Conservation (phyloP, 768 basidiomycete species). For the Agrocybe chaxingu region DNA sequence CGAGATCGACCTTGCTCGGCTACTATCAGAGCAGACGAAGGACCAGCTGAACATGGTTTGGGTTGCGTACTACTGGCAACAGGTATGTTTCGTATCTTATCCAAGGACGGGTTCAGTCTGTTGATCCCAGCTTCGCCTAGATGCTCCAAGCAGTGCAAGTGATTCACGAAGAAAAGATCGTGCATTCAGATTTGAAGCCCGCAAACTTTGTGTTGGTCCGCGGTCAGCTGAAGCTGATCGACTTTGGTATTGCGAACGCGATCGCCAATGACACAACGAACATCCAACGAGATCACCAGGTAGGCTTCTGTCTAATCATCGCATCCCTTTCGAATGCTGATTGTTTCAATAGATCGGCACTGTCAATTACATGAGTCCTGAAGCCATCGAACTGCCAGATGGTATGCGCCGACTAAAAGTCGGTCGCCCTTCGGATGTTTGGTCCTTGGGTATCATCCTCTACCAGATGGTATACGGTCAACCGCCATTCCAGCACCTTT, state of each 20-base stretch:
- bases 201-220: conserved; percentile 97
- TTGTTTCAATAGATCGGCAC: conserved; percentile 72
- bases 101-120: neutral
- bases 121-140: conserved; percentile 35
- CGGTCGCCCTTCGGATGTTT: conserved; percentile 93
- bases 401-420: conserved; percentile 91
- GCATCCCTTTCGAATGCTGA: neutral
- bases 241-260: conserved; percentile 99
- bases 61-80: conserved; percentile 95
- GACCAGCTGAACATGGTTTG: conserved; percentile 90
- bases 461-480: conserved; percentile 98
- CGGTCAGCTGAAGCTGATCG: conserved; percentile 94
- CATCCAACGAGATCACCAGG: conserved; percentile 95
- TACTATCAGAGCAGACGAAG: conserved; percentile 82
- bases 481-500: conserved; percentile 86
- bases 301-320: conserved; percentile 23
- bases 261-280: conserved; percentile 99
- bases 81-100: conserved; percentile 48
- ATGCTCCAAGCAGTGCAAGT: conserved; percentile 99
- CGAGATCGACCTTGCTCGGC: conserved; percentile 84
- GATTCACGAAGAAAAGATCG: conserved; percentile 97
- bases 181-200: conserved; percentile 97
- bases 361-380: conserved; percentile 98
- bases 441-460: conserved; percentile 96
- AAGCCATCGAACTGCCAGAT: conserved; percentile 87